Percentiles rank a stretch among this genome's conserved stretches.
Evolutionary conservation across 192 early-diverging fungal species (phyloP).

Genomic region (Mortierella claussenii): DNA sequence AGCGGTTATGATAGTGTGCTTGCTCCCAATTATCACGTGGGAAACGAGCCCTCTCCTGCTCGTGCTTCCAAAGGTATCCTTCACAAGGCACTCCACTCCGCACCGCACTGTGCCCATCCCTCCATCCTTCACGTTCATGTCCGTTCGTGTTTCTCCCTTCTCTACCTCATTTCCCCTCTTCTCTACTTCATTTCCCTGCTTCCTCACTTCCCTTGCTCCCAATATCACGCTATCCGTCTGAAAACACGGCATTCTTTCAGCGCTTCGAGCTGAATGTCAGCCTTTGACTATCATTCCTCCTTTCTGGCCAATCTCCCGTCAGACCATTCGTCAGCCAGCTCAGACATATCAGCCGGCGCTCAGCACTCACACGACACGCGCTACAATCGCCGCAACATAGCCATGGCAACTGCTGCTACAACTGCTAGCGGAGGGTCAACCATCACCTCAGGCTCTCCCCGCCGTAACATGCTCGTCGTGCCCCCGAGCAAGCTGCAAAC

Average conservation of each 20-base stretch:
- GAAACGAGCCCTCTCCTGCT: no score
- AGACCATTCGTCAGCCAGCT: conserved; percentile 29
- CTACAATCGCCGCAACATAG: neutral
- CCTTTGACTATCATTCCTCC: conserved; percentile 45
- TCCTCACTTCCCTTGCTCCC: neutral
- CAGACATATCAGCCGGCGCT: conserved; percentile 16
- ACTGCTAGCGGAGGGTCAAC: neutral
- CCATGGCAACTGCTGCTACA: conserved; percentile 28
- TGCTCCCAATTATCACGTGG: no score
- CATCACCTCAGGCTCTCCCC: neutral
- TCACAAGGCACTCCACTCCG: no score
- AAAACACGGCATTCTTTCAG: neutral
- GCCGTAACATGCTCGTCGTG: conserved; percentile 13
- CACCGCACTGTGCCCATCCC: no score
- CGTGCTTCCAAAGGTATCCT: no score
- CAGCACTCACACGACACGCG: conserved; percentile 1
- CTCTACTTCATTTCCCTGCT: neutral
- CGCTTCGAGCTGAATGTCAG: conserved; percentile 24
- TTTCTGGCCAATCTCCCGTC: conserved; percentile 46
- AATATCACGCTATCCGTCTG: conserved; percentile 1
- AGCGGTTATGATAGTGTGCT: no score
- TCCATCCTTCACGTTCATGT: no score
- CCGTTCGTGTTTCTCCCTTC: neutral
- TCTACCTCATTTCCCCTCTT: neutral
- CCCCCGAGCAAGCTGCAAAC: conserved; percentile 13